Evolutionary conservation across 495 filamentous ascomycete genomes (phyloP), one percentile per base, ranked within the genome.

Genomic region (Neurospora hispaniola): DNA sequence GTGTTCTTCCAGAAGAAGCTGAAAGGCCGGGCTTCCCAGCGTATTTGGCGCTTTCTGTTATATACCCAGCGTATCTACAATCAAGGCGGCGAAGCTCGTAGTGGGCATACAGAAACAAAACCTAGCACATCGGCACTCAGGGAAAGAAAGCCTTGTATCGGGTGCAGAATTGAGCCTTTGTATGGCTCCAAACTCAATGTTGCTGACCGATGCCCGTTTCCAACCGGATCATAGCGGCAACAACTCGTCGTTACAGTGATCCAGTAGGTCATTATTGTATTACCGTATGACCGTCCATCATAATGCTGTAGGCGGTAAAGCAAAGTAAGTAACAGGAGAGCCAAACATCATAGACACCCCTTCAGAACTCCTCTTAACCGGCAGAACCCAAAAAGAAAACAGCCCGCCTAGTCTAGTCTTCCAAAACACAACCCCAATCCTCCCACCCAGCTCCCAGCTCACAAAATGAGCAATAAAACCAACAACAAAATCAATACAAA

Each of bases 401-500:
- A 66, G 3, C 54, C 48, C 20, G 4, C 20, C 35, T 38, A 6
- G 35, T 38, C 23, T 66, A 66, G 31, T 31, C 27, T 35, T 8
- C 23, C 54, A 18, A 35, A 14, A 59, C 16, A 7, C 3, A 66
- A 35, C 54, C 54, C 27, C 27, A 14, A 35, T 18, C 54, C 54
- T 35, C 27, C 54, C 31, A n/a, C 23, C 42, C 42, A 43, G 42
- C 14, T 31, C 11, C 23, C 54, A 41, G n/a, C 54, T 76, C 83
- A 89, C 76, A 90, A 75, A 35, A 89, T 76, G 72, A 90, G 75
- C 23, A 90, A 72, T 70, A 98, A 82, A 76, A 97, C 89, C 77
- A 98, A 86, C 79, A 98, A 81, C 59, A 98, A 82, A 72, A 97
- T 90, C 73, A 98, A 88, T 69, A 96, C 91, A 71, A 93, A 87